phyloP scores from a whole-genome alignment of 2,329 filamentous ascomycete species.

The Bipolaris cookei region DNA sequence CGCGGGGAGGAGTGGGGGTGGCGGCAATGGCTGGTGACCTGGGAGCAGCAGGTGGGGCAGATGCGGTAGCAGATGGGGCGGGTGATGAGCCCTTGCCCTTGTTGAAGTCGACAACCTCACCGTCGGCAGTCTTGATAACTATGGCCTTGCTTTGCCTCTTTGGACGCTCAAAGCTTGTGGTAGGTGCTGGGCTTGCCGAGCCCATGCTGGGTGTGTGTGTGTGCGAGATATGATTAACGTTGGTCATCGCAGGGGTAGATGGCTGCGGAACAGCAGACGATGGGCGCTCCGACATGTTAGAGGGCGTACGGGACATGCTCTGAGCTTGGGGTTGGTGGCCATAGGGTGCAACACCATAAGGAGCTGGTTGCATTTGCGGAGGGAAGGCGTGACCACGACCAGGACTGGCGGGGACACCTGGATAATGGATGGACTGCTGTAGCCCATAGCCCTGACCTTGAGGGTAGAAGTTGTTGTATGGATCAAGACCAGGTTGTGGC shows the following conservation, averaged over 20 bases:
- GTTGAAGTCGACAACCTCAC: slow-evolving; percentile 74
- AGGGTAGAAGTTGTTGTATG: slow-evolving; percentile 54
- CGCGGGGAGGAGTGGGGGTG: slow-evolving; percentile 70
- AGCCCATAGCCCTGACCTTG: slow-evolving; percentile 59
- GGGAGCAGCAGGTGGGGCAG: slow-evolving; percentile 57
- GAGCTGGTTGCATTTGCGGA: slow-evolving; percentile 51
- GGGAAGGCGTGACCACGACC: slow-evolving; percentile 54
- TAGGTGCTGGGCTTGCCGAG: slow-evolving; percentile 65
- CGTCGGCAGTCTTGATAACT: slow-evolving; percentile 81
- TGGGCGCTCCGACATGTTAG: slow-evolving; percentile 62
- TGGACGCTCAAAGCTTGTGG: slow-evolving; percentile 67
- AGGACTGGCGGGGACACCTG: slow-evolving; percentile 54
- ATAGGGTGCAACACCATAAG: slow-evolving; percentile 60
- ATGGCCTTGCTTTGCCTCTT: slow-evolving; percentile 75
- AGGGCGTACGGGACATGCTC: slow-evolving; percentile 70
- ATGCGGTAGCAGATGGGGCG: slow-evolving; percentile 46
- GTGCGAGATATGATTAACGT: slow-evolving; percentile 53
- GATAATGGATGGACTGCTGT: slow-evolving; percentile 54
- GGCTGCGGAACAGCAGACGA: slow-evolving; percentile 67
- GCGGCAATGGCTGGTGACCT: slow-evolving; percentile 71
- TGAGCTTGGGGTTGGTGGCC: slow-evolving; percentile 64
- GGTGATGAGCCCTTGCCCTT: slow-evolving; percentile 51
- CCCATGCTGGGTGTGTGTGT: slow-evolving; percentile 63
- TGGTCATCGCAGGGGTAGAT: slow-evolving; percentile 58
- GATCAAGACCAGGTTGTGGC: slow-evolving; percentile 56